Evolutionary conservation across 371 early-diverging fungal species (phyloP).

Genomic region (Nematocida homosporus): DNA sequence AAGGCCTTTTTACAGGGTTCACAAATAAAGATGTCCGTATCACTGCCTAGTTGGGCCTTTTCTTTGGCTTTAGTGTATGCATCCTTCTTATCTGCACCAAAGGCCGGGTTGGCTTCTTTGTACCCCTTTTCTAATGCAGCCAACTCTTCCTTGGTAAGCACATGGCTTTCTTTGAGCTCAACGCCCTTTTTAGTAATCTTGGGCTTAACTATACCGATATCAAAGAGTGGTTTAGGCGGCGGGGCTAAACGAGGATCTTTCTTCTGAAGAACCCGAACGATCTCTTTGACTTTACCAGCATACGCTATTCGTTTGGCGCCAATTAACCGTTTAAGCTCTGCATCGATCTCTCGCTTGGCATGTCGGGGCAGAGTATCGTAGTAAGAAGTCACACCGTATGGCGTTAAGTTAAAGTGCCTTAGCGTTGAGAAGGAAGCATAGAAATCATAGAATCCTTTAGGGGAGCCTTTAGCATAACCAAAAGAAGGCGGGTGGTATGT

Average conservation of each 20-base stretch:
- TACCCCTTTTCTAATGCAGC: constrained; percentile 13
- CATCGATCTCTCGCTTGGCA: constrained; percentile 41
- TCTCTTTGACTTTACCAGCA: constrained; percentile 20
- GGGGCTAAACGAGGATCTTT: constrained; percentile 42
- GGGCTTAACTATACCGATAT: constrained; percentile 24
- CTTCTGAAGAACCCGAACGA: constrained; percentile 17
- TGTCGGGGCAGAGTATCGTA: constrained; percentile 25
- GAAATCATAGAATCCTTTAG: constrained; percentile 46
- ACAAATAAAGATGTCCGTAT: constrained; percentile 29
- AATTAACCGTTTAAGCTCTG: constrained; percentile 16
- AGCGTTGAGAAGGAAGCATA: constrained; percentile 26
- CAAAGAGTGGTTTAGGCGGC: constrained; percentile 29
- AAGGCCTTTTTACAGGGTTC: constrained; percentile 51
- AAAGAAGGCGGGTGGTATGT: constrained; percentile 37
- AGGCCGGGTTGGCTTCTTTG: background rate
- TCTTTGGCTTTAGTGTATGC: background rate
- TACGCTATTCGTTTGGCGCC: constrained; percentile 28
- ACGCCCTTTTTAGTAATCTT: constrained; percentile 43
- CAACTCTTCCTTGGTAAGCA: constrained; percentile 43
- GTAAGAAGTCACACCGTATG: constrained; percentile 23
- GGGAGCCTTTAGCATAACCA: constrained; percentile 52
- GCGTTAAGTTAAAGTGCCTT: constrained; percentile 46
- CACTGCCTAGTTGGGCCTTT: background rate
- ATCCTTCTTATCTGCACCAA: background rate
- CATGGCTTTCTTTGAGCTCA: constrained; percentile 26